Evolutionary conservation across 1,284 basidiomycete species (phyloP).

Genomic region (Ustilago bromivora): DNA sequence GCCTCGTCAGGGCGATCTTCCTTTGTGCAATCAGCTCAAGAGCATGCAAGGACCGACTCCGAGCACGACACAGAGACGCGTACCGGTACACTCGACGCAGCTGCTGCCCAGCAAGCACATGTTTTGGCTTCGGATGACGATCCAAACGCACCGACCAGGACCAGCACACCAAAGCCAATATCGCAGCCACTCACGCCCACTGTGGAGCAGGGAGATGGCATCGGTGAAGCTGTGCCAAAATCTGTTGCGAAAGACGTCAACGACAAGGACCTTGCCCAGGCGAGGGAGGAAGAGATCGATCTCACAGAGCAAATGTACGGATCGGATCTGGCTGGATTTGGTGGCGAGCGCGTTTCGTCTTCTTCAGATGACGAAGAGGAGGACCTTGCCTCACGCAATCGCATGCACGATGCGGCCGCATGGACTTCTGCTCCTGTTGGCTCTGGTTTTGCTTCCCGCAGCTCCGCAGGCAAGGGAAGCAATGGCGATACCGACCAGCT

Average conservation of each 20-base stretch:
- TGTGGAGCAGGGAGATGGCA: constrained; percentile 12
- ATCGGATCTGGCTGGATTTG: constrained; percentile 62
- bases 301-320: constrained; percentile 68
- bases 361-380: constrained; percentile 49
- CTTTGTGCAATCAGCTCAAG: constrained; percentile 29
- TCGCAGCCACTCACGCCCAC: constrained; percentile 39
- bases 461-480: not conserved
- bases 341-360: constrained; percentile 46
- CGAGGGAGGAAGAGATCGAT: constrained; percentile 61
- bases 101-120: constrained; percentile 1
- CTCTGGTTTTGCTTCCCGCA: not conserved
- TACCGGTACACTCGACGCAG: constrained; percentile 13
- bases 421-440: constrained; percentile 48
- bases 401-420: constrained; percentile 61
- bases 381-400: constrained; percentile 59
- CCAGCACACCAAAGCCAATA: constrained; percentile 24
- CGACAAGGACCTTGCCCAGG: constrained; percentile 12
- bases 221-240: not conserved
- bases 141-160: not conserved
- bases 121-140: constrained; percentile 9
- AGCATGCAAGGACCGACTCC: constrained; percentile 9
- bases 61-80: constrained; percentile 18
- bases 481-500: constrained; percentile 14
- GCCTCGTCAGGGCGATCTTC: constrained; percentile 24
- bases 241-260: not conserved